Conservation (phyloP, 495 filamentous ascomycete genomes). For the Aspergillus panamensis region DNA sequence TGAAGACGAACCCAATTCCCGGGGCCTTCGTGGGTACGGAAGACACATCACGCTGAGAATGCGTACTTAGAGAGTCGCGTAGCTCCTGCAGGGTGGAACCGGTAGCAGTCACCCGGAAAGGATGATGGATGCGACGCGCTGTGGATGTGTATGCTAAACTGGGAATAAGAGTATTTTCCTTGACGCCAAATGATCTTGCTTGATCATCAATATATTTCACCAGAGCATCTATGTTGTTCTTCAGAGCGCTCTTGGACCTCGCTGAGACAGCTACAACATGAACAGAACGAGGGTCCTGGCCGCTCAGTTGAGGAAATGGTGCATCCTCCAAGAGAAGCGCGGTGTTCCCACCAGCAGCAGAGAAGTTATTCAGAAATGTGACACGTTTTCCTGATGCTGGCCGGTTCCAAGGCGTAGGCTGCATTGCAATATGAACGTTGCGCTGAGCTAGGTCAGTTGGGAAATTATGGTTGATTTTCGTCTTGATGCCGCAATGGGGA, state of each 20-base stretch:
- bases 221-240: conserved; percentile 51
- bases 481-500: conserved; percentile 86
- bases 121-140: conserved; percentile 78
- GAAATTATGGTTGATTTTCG: conserved; percentile 75
- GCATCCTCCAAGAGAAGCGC: conserved; percentile 54
- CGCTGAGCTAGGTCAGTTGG: conserved; percentile 69
- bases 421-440: conserved; percentile 66
- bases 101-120: conserved; percentile 62
- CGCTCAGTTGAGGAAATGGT: conserved; percentile 37
- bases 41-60: conserved; percentile 27
- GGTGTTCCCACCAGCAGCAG: conserved; percentile 55
- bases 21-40: conserved; percentile 43
- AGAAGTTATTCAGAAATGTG: conserved; percentile 68
- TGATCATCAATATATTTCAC: conserved; percentile 50
- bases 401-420: conserved; percentile 59
- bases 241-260: conserved; percentile 50
- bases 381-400: conserved; percentile 60
- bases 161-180: conserved; percentile 32
- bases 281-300: conserved; percentile 50
- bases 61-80: conserved; percentile 26
- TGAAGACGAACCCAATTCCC: conserved; percentile 50
- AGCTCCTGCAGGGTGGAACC: conserved; percentile 40
- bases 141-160: conserved; percentile 75
- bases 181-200: conserved; percentile 38
- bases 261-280: conserved; percentile 53